Evolutionary conservation across 208 protist species (phyloP).

Genomic region (Wallacemonas sp.): DNA sequence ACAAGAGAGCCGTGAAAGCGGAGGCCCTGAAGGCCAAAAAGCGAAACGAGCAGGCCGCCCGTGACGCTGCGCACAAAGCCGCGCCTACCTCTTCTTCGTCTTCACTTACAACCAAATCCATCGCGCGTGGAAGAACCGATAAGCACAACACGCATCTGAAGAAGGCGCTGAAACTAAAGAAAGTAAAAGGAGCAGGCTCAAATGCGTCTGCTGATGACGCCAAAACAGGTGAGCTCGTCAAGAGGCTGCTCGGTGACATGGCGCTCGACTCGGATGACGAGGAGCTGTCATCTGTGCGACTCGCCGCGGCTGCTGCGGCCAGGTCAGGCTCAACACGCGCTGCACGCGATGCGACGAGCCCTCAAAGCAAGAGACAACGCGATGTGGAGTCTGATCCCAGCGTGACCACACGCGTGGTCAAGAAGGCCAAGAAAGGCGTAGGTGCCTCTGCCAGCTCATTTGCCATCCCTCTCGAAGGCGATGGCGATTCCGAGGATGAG

Average conservation of each 20-base stretch:
- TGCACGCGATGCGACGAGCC: neutral
- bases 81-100: neutral
- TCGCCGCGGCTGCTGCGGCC: neutral
- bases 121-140: no score
- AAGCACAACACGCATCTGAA: no score
- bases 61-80: neutral
- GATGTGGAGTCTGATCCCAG: no score
- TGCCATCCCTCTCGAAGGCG: conserved; percentile 18
- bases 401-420: no score
- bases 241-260: conserved; percentile 10
- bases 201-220: neutral
- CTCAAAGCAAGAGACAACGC: neutral
- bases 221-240: neutral
- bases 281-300: conserved; percentile 5
- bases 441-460: no score
- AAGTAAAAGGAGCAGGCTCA: no score
- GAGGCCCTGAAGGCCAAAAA: neutral
- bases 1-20: conserved; percentile 6
- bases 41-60: neutral
- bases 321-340: neutral
- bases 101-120: no score
- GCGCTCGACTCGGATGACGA: neutral
- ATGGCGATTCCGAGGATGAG: conserved; percentile 55
- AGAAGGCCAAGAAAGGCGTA: no score
- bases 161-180: no score